Evolutionary conservation across 495 filamentous ascomycete genomes (phyloP), one percentile per base, ranked within the genome.

Genomic region (Penicillium ucsense): DNA sequence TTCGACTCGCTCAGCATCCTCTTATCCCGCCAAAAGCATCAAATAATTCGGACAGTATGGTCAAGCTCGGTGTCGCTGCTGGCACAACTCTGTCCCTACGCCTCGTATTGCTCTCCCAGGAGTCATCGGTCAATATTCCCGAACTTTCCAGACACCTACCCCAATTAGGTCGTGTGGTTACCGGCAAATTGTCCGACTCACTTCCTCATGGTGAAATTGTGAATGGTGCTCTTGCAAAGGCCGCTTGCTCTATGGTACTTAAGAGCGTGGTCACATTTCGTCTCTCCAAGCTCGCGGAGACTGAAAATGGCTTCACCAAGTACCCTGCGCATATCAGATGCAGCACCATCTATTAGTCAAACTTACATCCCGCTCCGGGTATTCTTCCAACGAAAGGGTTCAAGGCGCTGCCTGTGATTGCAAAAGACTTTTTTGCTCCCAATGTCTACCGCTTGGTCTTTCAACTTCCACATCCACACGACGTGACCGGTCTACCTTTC

Each of bases 361-460:
- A 61, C 30, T 62, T 59, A n/a, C 63, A 65, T 43, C 51, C 57
- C 33, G 34, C 41, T 39, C 60, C 53, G 35, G 63, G 65, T 12
- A 70, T 67, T 47, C 71, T 77, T 8, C 57, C 72, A 8, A 64
- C 73, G 3, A 64, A 70, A 38, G 59, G 61, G 43, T 77, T 66
- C 54, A 67, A 64, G 41, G 54, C 54, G n/a, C 61, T 79, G 27
- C 65, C 67, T 6, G 57, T 77, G 2, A 50, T 72, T 6, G 39
- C 56, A 35, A 77, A 77, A 44, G 55, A 58, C 0, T 38, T 49
- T 4, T 49, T 79, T 10, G 60, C 72, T 0, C 55, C 70, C 4
- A 70, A 66, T 50, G 75, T 75, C 3, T 76, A 68, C 51, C 63
- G 57, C 10, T 62, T 77, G 38, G 55, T 65, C 30, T 77, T 79